Evolutionary conservation across 176 grass and related monocot species (phyloP), one percentile per base, ranked within the genome.

Genomic region (Musa acuminata): DNA sequence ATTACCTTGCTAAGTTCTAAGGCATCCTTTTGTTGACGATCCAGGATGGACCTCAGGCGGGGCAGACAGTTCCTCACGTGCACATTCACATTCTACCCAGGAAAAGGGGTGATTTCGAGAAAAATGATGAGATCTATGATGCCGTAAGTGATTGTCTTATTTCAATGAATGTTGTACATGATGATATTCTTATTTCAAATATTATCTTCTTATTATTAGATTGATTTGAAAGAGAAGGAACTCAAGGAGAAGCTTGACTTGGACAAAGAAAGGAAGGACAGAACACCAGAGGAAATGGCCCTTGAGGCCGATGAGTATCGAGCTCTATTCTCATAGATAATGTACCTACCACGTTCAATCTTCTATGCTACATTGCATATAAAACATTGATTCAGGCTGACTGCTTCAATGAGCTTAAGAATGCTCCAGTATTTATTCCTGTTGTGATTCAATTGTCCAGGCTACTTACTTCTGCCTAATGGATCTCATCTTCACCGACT

Each of bases 111-210:
- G 90, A 98, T 74, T 98, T 98, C 67, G 86, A 92, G 71, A 93
- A 91, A 25, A 93, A 97, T 55, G 94, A 93, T 76, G 88, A 98
- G 77, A 98, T 98, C 82, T 97, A 97, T 83, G 90, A 97, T 57
- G 90, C 84, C 13, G 94, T 98, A 55, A 10, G 80, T 87, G 53
- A 12, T 53, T 19, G 29, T 53, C 9, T 69, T 62, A 73, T 78
- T 55, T 78, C 3, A 74, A 25, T 57, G 43, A 19, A 16, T 65
- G 17, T 25, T 73, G 35, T 22, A 73, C 24, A 14, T 64, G 14
- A 26, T 52, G 14, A 75, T 57, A 49, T 77, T 51, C 21, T 25
- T 55, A 17, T 51, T 48, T 57, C 12, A 43, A n/a, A n/a, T n/a
- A 9, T 26, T 52, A 14, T 50, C 24, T 11, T 64, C 43, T 49